Evolutionary conservation across 2,329 filamentous ascomycete species (phyloP), one percentile per base, ranked within the genome.

Genomic region (Byssochlamys sp.): DNA sequence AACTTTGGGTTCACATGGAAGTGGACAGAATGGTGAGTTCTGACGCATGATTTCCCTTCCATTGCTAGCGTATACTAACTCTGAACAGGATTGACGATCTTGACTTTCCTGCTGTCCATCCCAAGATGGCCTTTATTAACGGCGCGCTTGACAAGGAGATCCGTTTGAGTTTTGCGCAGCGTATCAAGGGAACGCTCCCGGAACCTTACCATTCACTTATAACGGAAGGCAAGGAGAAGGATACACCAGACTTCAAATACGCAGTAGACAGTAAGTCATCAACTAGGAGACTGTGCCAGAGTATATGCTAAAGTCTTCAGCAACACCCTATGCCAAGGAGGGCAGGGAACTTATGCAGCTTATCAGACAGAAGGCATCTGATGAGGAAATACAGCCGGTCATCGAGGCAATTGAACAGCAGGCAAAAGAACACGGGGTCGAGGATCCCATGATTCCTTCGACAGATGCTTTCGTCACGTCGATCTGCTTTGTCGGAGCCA

Each of bases 1-100:
- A 99, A 99, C 77, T 99, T 99, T 70, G 94, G 95, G 55, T 99
- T 97, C 71, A 94, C 94, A 9, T 99, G 94, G 94, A 97, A 97
- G 75, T 99, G 94, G 94, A 87, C 88, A 14, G 94, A 99, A 76
- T 99, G 94, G 94, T 84, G 73, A 66, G 79, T 75, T 49, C 33
- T 12, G 31, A 35, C 6, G 11, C 29, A 39, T 10, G 12, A 48
- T 29, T 24, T 11, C 3, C 4, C 14, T 19, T 45, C 1, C 19
- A 24, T 7, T 9, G n/a, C 7, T 14, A 6, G 39, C 29, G 11
- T 19, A 45, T 54, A 50, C 68, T 54, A 72, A 55, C 4, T 33
- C 31, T 52, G 24, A 35, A 45, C 53, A 85, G 83, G 83, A 82
- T 89, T 53, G 90, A 91, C 14, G 91, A 97, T 69, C 85, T 96